Conservation (phyloP, 202 grass and related monocot genomes). For the Setaria italica region DNA sequence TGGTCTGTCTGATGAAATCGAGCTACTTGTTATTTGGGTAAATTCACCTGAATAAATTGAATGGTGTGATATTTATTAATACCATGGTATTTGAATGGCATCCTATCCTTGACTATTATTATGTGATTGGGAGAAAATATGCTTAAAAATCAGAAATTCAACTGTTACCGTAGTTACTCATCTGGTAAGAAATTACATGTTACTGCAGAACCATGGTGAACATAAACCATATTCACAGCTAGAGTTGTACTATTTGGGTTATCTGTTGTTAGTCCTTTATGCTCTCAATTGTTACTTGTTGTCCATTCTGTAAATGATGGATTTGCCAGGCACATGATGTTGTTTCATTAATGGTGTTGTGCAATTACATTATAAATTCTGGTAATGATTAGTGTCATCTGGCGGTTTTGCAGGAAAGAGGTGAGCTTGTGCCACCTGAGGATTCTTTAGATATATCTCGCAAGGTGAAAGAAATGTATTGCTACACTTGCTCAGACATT, state of each 20-base stretch:
- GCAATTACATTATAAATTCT: slow-evolving; percentile 26
- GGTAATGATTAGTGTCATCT: slow-evolving; percentile 39
- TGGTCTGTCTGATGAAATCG: slow-evolving; percentile 1
- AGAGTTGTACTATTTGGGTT: slow-evolving; percentile 15
- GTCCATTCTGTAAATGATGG: slow-evolving; percentile 9
- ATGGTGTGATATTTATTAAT: slow-evolving; percentile 23
- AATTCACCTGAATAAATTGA: slow-evolving; percentile 22
- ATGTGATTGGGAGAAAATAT: slow-evolving; percentile 2
- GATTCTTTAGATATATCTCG: slow-evolving; percentile 86
- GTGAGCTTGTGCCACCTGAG: slow-evolving; percentile 93
- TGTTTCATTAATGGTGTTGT: background rate
- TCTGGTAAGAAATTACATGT: slow-evolving; percentile 28
- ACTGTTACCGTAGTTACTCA: slow-evolving; percentile 1
- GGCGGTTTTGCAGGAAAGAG: slow-evolving; percentile 77
- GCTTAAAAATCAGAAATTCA: slow-evolving; percentile 19
- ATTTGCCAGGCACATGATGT: background rate
- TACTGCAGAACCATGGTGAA: background rate
- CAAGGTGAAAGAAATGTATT: slow-evolving; percentile 95
- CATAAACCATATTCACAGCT: slow-evolving; percentile 8
- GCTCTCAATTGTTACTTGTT: slow-evolving; percentile 32
- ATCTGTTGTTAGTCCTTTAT: slow-evolving; percentile 27
- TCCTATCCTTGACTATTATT: slow-evolving; percentile 34
- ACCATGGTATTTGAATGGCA: slow-evolving; percentile 3
- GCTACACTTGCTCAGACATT: slow-evolving; percentile 92
- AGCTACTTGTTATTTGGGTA: slow-evolving; percentile 16